Evolutionary conservation across 345 rosid species (phyloP).

Genomic region (Zanthoxylum bungeanum): DNA sequence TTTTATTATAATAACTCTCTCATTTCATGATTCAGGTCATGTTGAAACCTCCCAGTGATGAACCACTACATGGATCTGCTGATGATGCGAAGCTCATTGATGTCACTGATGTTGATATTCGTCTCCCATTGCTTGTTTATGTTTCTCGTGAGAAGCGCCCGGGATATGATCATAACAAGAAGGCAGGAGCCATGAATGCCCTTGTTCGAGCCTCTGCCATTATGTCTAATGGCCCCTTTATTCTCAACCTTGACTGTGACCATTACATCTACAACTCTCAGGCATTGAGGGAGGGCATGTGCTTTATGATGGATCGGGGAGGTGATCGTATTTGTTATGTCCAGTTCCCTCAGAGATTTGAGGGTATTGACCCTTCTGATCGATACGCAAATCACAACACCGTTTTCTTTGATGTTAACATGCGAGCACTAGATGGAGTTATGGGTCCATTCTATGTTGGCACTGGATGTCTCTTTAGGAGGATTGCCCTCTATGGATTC

Average conservation of each 20-base stretch:
- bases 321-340: slow-evolving; percentile 92
- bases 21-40: slow-evolving; percentile 59
- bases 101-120: slow-evolving; percentile 82
- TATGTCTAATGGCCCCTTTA: slow-evolving; percentile 97
- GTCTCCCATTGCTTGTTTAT: slow-evolving; percentile 94
- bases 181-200: slow-evolving; percentile 99
- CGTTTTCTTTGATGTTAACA: slow-evolving; percentile 96
- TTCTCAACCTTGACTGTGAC: slow-evolving; percentile 96
- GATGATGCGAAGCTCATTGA: slow-evolving; percentile 67
- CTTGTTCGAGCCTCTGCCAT: slow-evolving; percentile 95
- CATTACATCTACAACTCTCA: slow-evolving; percentile 95
- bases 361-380: slow-evolving; percentile 98
- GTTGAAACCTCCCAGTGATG: slow-evolving; percentile 98
- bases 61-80: slow-evolving; percentile 64
- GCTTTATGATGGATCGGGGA: slow-evolving; percentile 99
- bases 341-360: slow-evolving; percentile 97
- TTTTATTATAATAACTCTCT: background rate
- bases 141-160: slow-evolving; percentile 99
- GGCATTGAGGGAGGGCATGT: slow-evolving; percentile 97
- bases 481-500: slow-evolving; percentile 89
- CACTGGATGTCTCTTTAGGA: slow-evolving; percentile 93
- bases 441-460: slow-evolving; percentile 99
- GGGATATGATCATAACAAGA: slow-evolving; percentile 97
- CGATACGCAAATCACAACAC: slow-evolving; percentile 97
- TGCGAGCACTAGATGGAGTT: slow-evolving; percentile 98